These are phyloP conservation scores for Alternaria novae-zelandiae DNA, from an alignment of 2,329 filamentous ascomycete species.

Conservation along the genomic window DNA sequence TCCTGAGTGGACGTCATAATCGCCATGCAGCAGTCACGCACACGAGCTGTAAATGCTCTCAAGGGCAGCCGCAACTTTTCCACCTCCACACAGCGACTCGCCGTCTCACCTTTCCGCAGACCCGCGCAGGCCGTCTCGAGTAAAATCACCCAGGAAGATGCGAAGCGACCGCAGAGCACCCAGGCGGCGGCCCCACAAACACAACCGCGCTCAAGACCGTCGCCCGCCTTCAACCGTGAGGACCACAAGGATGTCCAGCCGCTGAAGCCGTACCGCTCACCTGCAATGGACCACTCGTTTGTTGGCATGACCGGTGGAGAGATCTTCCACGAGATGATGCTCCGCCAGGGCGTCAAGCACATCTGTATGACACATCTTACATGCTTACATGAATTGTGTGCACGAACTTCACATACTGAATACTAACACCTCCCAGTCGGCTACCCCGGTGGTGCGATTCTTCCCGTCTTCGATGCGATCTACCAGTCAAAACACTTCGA, in stretches of 20 bases:
- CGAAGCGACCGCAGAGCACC: slow-evolving; percentile 53
- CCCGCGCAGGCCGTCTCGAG: slow-evolving; percentile 41
- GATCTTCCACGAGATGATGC: slow-evolving; percentile 99
- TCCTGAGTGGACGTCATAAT: slow-evolving; percentile 23
- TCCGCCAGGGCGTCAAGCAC: slow-evolving; percentile 88
- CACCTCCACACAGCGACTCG: slow-evolving; percentile 47
- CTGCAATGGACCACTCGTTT: slow-evolving; percentile 67
- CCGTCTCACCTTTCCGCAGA: slow-evolving; percentile 53
- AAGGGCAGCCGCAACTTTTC: slow-evolving; percentile 54
- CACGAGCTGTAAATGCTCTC: slow-evolving; percentile 44
- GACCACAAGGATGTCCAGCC: slow-evolving; percentile 54
- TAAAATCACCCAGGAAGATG: slow-evolving; percentile 47
- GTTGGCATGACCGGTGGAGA: slow-evolving; percentile 94
- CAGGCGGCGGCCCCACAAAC: slow-evolving; percentile 42
- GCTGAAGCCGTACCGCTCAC: slow-evolving; percentile 54
- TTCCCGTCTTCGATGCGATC: slow-evolving; percentile 98
- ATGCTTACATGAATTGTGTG: not conserved
- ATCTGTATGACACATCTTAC: slow-evolving; percentile 71
- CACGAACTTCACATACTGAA: slow-evolving; percentile 12
- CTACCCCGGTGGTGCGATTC: slow-evolving; percentile 94
- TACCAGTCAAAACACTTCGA: slow-evolving; percentile 98
- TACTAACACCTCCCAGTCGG: slow-evolving; percentile 51
- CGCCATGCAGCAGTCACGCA: slow-evolving; percentile 46
- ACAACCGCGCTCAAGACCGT: slow-evolving; percentile 42
- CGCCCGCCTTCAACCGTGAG: slow-evolving; percentile 59